Evolutionary conservation across 2,329 filamentous ascomycete genomes (phyloP), one percentile per base, ranked within the genome.

Genomic region (Lachnellula suecica): DNA sequence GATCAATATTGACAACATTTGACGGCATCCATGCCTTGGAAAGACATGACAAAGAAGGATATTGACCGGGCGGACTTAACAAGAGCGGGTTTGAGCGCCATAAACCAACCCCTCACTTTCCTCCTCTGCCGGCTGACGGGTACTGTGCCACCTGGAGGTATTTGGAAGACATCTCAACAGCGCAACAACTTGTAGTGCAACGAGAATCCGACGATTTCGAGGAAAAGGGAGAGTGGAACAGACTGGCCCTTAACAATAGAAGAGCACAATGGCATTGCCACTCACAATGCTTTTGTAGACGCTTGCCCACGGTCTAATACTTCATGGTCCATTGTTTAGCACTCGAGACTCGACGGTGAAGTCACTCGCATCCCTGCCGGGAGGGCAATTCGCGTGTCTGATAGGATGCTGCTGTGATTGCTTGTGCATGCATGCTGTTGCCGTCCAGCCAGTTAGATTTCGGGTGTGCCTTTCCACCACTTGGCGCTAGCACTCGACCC

Each of bases 241-340:
- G 42, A 19, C 50, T 48, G 52, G 49, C 13, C 11, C 2, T 34
- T 38, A 17, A 51, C 38, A 37, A 41, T 35, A 34, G 40, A 44
- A 52, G 38, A 34, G 15, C n/a, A 54, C 25, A 19, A 25, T 40
- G 40, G 19, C 37, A 38, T 40, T 59, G 53, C 62, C 61, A 61
- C 47, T 62, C 62, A 63, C 52, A 57, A 58, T 37, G 55, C 27
- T 45, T 54, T 63, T 63, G 62, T 65, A 63, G 58, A 59, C 62
- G 62, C 60, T 58, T 54, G 35, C 43, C 34, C 52, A 43, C 47
- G 40, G 25, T 54, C 59, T 57, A 58, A 53, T 58, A 49, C 11
- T 49, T 49, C 47, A 34, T 46, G 48, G 43, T 44, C 25, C 25
- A 44, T 20, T 43, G 47, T 34, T 49, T 40, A 22, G 47, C 29